phyloP scores from a whole-genome alignment of 2,329 filamentous ascomycete species.

The Exserohilum turcica region DNA sequence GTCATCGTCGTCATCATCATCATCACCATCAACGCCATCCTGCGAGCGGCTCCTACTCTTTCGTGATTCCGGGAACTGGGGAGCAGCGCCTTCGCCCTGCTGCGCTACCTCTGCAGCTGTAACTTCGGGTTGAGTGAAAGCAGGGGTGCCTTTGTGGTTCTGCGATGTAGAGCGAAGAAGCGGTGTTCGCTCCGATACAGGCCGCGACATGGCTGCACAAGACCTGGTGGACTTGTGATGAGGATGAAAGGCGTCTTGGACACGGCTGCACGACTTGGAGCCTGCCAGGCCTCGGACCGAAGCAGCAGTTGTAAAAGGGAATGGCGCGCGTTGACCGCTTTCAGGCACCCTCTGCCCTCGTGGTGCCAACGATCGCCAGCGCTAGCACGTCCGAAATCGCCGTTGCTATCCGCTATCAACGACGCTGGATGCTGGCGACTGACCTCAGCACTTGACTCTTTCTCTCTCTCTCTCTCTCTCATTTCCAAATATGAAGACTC shows the following conservation, averaged over 20 bases:
- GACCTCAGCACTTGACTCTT: neutral
- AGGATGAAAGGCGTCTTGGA: neutral
- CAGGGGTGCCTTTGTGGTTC: conserved; percentile 21
- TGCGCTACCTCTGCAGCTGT: conserved; percentile 28
- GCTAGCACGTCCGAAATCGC: conserved; percentile 24
- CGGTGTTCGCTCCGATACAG: conserved; percentile 41
- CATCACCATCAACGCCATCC: conserved; percentile 31
- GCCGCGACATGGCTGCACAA: conserved; percentile 16
- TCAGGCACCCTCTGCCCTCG: conserved; percentile 1
- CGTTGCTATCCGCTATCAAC: conserved; percentile 12
- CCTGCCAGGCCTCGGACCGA: neutral
- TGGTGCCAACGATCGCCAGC: conserved; percentile 8
- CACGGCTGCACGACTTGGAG: neutral
- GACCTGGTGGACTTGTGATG: neutral
- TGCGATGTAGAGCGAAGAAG: conserved; percentile 31
- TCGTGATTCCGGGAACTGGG: conserved; percentile 28
- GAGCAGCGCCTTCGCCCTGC: conserved; percentile 30
- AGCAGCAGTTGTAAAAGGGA: neutral
- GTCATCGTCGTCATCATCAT: conserved; percentile 32
- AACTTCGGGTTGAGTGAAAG: conserved; percentile 29
- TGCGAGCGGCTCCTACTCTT: conserved; percentile 32
- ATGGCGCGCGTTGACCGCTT: conserved; percentile 1
- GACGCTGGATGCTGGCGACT: neutral
- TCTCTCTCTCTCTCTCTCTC: too few relatives aligned
- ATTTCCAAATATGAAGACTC: conserved; percentile 39